A percentile compares a stretch with the other conserved stretches of the same genome.
Evolutionary conservation across 805 yeast species (phyloP).

Genomic region (Saccharomycopsis synnaedendra): DNA sequence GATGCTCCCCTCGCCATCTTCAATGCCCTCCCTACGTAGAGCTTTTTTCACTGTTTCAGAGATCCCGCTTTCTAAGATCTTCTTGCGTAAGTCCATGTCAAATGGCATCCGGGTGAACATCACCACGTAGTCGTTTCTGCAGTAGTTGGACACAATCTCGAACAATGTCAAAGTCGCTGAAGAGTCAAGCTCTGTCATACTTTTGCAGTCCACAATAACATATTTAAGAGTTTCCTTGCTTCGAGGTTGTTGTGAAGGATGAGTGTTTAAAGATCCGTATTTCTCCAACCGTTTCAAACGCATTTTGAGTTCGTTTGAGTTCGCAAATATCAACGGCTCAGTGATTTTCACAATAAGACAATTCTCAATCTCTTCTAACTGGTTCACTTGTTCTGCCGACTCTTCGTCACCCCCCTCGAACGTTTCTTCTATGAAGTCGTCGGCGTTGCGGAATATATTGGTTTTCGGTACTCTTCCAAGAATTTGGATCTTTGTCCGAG

Average conservation of each 20-base stretch:
- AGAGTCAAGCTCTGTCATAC: constrained; percentile 73
- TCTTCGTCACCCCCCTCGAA: constrained; percentile 6
- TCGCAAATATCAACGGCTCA: constrained; percentile 83
- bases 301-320: constrained; percentile 62
- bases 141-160: constrained; percentile 47
- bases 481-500: constrained; percentile 33
- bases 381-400: constrained; percentile 7
- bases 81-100: constrained; percentile 19
- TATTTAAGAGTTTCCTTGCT: constrained; percentile 24
- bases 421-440: constrained; percentile 20
- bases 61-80: constrained; percentile 23
- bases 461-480: constrained; percentile 27
- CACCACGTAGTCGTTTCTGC: constrained; percentile 20
- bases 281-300: constrained; percentile 60
- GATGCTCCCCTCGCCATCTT: background rate
- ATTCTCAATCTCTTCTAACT: constrained; percentile 44
- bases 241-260: constrained; percentile 40
- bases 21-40: background rate
- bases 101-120: constrained; percentile 25
- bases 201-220: constrained; percentile 67
- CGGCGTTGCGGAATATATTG: constrained; percentile 27
- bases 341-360: constrained; percentile 73
- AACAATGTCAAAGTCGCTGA: constrained; percentile 63
- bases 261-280: constrained; percentile 64
- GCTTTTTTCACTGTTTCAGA: constrained; percentile 11